phyloP scores from a whole-genome alignment of 306 rosid species.

The apple (Malus domestica) region DNA sequence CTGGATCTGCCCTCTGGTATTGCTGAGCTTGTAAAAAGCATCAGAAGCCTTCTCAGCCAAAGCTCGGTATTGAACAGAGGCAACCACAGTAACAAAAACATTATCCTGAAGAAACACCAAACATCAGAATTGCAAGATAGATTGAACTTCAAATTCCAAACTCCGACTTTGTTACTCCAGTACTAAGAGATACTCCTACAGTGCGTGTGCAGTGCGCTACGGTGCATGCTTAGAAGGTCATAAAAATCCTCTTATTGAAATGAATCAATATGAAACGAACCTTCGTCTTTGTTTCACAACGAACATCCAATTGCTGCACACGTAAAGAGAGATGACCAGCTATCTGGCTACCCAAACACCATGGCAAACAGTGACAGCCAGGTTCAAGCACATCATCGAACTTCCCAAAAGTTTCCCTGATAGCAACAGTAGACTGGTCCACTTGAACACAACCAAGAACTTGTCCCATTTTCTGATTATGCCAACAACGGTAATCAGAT shows the following conservation, averaged over 20 bases:
- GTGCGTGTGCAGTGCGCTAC: not conserved
- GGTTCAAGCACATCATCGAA: conserved; percentile 44
- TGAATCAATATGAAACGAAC: conserved; percentile 15
- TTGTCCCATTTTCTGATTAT: conserved; percentile 40
- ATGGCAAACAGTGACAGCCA: conserved; percentile 54
- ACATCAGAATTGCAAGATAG: conserved; percentile 3
- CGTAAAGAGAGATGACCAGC: conserved; percentile 51
- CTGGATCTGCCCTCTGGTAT: conserved; percentile 49
- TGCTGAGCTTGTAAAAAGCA: conserved; percentile 55
- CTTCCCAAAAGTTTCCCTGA: conserved; percentile 52
- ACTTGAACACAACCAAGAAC: conserved; percentile 44
- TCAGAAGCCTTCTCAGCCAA: conserved; percentile 39
- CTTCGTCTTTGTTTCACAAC: conserved; percentile 56
- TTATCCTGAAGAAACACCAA: conserved; percentile 33
- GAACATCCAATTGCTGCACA: conserved; percentile 57
- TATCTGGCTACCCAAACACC: conserved; percentile 36
- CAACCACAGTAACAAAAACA: conserved; percentile 52
- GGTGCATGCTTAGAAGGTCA: not conserved
- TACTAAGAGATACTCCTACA: not conserved
- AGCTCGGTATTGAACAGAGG: conserved; percentile 53
- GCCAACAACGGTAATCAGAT: not conserved
- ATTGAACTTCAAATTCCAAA: not conserved
- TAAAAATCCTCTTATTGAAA: not conserved
- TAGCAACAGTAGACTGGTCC: conserved; percentile 47
- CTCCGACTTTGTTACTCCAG: not conserved